Evolutionary conservation across 2,329 filamentous ascomycete genomes (phyloP).

Genomic region (Xylariaceae sp.): DNA sequence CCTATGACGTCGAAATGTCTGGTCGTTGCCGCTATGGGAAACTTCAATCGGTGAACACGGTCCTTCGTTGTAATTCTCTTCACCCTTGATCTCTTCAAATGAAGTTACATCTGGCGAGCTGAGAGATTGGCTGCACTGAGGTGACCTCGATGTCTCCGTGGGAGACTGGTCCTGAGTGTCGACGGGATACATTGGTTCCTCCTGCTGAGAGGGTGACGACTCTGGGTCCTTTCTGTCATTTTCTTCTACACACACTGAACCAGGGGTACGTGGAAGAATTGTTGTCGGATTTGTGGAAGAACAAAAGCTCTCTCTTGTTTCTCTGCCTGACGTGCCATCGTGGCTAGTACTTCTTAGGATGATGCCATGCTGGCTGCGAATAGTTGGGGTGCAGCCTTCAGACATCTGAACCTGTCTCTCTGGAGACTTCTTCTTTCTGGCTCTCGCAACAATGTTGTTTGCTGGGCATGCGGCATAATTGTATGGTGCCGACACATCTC

Average conservation of each 20-base stretch:
- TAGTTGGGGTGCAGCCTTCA: conserved; percentile 26
- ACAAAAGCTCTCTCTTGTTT: conserved; percentile 3
- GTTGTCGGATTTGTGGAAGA: background rate
- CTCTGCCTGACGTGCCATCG: conserved; percentile 15
- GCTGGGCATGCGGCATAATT: conserved; percentile 24
- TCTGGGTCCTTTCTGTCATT: too few species aligned
- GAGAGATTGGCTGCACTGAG: background rate
- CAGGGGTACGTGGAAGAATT: too few species aligned
- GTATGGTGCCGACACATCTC: conserved; percentile 21
- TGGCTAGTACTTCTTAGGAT: conserved; percentile 28
- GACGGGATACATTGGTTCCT: background rate
- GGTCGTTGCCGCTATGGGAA: conserved; percentile 1
- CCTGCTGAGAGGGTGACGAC: background rate
- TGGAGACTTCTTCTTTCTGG: conserved; percentile 24
- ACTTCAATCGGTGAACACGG: conserved; percentile 1
- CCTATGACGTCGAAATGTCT: conserved; percentile 25
- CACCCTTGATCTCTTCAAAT: background rate
- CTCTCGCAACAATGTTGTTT: conserved; percentile 22
- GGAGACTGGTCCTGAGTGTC: background rate
- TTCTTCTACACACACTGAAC: too few species aligned
- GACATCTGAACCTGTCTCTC: conserved; percentile 28
- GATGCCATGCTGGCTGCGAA: conserved; percentile 33
- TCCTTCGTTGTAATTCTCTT: background rate
- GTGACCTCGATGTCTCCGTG: background rate
- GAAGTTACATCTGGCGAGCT: background rate